These are phyloP conservation scores for Dissophora ornata DNA, from an alignment of 192 early-diverging fungal species.

Conservation along the genomic window DNA sequence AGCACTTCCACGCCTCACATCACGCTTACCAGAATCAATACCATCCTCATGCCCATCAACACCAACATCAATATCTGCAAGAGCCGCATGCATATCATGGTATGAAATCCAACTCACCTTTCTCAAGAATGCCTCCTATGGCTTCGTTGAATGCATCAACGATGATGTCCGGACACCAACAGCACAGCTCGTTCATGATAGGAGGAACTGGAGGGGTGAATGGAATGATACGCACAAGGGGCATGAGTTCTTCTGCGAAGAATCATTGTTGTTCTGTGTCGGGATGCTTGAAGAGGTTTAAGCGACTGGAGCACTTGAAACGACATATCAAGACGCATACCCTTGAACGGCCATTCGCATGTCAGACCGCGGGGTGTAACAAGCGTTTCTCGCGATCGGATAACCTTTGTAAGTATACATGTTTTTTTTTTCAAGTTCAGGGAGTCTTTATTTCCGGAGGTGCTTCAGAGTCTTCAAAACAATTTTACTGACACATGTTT, in stretches of 20 bases:
- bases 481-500: too few relatives aligned
- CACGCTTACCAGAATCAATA: constrained; percentile 7
- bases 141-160: not conserved
- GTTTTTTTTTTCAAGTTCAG: too few relatives aligned
- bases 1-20: too few relatives aligned
- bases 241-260: constrained; percentile 33
- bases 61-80: not conserved
- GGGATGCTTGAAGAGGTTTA: constrained; percentile 50
- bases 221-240: too few relatives aligned
- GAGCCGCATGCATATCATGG: not conserved
- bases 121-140: constrained; percentile 1
- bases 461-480: too few relatives aligned
- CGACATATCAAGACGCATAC: constrained; percentile 86
- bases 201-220: too few relatives aligned
- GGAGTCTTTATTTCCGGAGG: not conserved
- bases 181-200: too few relatives aligned
- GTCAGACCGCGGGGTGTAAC: constrained; percentile 74
- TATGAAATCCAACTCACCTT: not conserved
- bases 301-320: constrained; percentile 80
- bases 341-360: constrained; percentile 76
- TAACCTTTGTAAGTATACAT: constrained; percentile 71
- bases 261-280: constrained; percentile 43
- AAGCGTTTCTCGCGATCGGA: constrained; percentile 84
- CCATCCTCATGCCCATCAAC: not conserved
- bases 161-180: too few relatives aligned